A percentile compares a stretch with the other conserved stretches of the same genome.
Evolutionary conservation across 1,284 basidiomycete species (phyloP).

Genomic region (Hortiboletus rubellus): DNA sequence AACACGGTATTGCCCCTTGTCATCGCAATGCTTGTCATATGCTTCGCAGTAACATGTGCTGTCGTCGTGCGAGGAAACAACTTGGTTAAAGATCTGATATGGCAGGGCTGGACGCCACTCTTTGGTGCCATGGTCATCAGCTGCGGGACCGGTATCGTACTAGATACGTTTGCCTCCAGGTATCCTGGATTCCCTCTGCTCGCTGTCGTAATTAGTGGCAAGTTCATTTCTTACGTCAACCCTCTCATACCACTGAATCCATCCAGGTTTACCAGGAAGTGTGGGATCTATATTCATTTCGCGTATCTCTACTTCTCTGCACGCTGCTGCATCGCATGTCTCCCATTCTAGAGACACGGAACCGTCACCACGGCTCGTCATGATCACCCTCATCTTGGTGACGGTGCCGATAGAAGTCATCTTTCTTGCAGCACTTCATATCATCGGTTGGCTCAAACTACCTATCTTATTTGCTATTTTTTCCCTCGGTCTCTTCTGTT

Average conservation of each 20-base stretch:
- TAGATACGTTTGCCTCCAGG: slow-evolving; percentile 84
- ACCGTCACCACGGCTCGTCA: slow-evolving; percentile 55
- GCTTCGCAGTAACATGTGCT: slow-evolving; percentile 54
- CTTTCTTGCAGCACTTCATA: slow-evolving; percentile 66
- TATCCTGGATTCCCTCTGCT: slow-evolving; percentile 90
- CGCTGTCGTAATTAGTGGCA: slow-evolving; percentile 86
- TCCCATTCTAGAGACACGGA: slow-evolving; percentile 20
- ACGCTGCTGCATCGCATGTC: slow-evolving; percentile 49
- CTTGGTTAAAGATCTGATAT: slow-evolving; percentile 69
- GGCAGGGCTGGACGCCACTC: slow-evolving; percentile 87
- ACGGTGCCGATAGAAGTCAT: slow-evolving; percentile 76
- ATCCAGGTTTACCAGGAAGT: slow-evolving; percentile 75
- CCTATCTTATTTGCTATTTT: slow-evolving; percentile 66
- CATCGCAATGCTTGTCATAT: slow-evolving; percentile 57
- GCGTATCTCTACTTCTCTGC: slow-evolving; percentile 83
- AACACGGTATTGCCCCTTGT: slow-evolving; percentile 66
- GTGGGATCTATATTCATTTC: slow-evolving; percentile 93
- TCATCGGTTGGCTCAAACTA: slow-evolving; percentile 75
- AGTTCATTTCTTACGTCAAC: slow-evolving; percentile 18
- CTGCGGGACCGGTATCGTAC: slow-evolving; percentile 86
- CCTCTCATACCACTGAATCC: background rate
- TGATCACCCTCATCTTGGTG: slow-evolving; percentile 68
- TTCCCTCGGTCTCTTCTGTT: slow-evolving; percentile 68
- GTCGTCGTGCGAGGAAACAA: slow-evolving; percentile 64
- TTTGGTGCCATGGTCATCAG: slow-evolving; percentile 93